phyloP scores from a whole-genome alignment of 352 stramenopile genomes.

The Globisporangium emineosum region DNA sequence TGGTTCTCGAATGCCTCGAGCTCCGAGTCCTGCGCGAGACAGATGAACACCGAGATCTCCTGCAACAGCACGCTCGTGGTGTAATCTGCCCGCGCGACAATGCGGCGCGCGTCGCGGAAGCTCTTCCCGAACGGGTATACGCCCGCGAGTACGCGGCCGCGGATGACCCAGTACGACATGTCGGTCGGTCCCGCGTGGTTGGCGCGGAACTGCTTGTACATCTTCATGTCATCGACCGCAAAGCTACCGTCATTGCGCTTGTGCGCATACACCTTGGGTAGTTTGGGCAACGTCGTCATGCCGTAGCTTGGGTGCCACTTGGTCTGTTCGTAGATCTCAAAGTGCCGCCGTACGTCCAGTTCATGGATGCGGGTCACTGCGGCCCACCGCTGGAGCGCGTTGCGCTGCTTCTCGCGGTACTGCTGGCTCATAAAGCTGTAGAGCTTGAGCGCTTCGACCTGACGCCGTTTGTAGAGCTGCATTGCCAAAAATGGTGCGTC shows the following conservation, averaged over 20 bases:
- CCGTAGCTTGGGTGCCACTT: conserved; percentile 70
- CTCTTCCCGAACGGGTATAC: conserved; percentile 47
- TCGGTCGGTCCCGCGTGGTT: conserved; percentile 64
- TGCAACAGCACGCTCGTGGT: conserved; percentile 63
- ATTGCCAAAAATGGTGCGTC: conserved; percentile 35
- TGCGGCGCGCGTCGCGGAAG: conserved; percentile 39
- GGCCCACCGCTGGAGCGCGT: conserved; percentile 29
- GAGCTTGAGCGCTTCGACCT: conserved; percentile 41
- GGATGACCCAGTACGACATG: conserved; percentile 71
- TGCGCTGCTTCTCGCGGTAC: conserved; percentile 24
- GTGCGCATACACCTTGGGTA: conserved; percentile 38
- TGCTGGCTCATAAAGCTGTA: conserved; percentile 38
- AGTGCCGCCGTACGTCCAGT: conserved; percentile 13
- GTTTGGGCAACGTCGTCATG: conserved; percentile 48
- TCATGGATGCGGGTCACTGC: conserved; percentile 13
- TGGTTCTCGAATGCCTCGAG: conserved; percentile 19
- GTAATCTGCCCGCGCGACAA: conserved; percentile 48
- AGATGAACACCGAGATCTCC: conserved; percentile 65
- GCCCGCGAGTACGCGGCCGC: conserved; percentile 48
- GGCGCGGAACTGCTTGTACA: conserved; percentile 64
- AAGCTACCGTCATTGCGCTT: conserved; percentile 38
- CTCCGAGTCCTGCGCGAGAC: conserved; percentile 44
- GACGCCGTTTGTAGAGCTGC: conserved; percentile 39
- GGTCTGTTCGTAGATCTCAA: conserved; percentile 19
- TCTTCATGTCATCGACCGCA: conserved; percentile 48